Conservation (phyloP, 768 basidiomycete genomes). For the Rhizopogon salebrosus region DNA sequence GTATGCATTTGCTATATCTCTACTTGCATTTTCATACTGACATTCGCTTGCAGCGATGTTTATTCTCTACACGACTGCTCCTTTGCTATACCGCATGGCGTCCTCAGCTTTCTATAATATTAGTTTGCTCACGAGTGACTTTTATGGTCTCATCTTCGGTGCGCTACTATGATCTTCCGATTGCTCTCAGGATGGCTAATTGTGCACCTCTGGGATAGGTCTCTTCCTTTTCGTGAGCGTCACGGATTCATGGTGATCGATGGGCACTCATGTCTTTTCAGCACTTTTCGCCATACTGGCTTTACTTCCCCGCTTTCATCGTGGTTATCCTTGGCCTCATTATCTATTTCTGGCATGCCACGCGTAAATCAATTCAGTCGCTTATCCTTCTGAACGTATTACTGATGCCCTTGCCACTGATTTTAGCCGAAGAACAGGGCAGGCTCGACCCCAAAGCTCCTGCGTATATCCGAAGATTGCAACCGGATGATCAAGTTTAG, state of each 20-base stretch:
- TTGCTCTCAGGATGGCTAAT: conserved; percentile 6
- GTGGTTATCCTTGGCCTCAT: conserved; percentile 70
- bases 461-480: conserved; percentile 41
- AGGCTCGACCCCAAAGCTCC: conserved; percentile 55
- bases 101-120: conserved; percentile 86
- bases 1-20: conserved; percentile 14
- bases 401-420: conserved; percentile 8
- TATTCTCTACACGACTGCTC: conserved; percentile 80
- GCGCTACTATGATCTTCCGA: conserved; percentile 1
- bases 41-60: conserved; percentile 56
- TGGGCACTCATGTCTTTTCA: conserved; percentile 22
- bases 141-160: conserved; percentile 80
- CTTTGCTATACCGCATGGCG: conserved; percentile 79
- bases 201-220: conserved; percentile 18
- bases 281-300: conserved; percentile 83
- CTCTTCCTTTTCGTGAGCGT: conserved; percentile 49
- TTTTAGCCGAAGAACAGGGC: conserved; percentile 70
- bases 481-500: conserved; percentile 13
- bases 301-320: conserved; percentile 78
- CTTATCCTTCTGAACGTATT: background rate
- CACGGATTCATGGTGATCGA: background rate
- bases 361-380: conserved; percentile 50
- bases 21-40: background rate
- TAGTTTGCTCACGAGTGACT: conserved; percentile 82
- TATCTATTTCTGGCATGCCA: conserved; percentile 82